phyloP scores from a whole-genome alignment of 306 rosid genomes.

The Lathyrus aphaca region DNA sequence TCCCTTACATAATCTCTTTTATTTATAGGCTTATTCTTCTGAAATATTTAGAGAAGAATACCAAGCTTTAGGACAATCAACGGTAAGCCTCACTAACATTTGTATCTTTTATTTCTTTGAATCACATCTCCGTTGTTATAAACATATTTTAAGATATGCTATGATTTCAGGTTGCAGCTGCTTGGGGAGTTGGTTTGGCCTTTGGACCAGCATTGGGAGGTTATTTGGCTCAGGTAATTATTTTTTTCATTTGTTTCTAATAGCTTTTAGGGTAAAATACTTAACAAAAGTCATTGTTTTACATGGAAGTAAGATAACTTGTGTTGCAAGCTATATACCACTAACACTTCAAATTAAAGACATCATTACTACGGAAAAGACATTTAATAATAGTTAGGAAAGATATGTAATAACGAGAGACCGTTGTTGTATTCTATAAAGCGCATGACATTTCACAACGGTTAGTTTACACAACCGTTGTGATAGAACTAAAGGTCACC shows the following conservation, averaged over 20 bases:
- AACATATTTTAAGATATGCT: constrained; percentile 23
- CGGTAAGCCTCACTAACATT: constrained; percentile 50
- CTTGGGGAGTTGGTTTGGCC: constrained; percentile 83
- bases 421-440: no score
- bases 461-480: no score
- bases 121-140: background rate
- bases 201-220: constrained; percentile 96
- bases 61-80: constrained; percentile 80
- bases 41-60: constrained; percentile 73
- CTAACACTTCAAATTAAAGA: no score
- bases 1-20: constrained; percentile 8
- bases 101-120: background rate
- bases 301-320: background rate
- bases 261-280: background rate
- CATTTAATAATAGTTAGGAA: no score
- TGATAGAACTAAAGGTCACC: no score
- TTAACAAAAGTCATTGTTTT: constrained; percentile 1
- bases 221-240: constrained; percentile 72
- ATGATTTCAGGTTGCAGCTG: constrained; percentile 66
- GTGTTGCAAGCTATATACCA: background rate
- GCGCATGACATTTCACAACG: no score
- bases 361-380: no score
- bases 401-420: no score
- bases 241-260: background rate
- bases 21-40: constrained; percentile 71